Evolutionary conservation across 2,329 filamentous ascomycete species (phyloP).

Genomic region (Aspergillus carbonarius): DNA sequence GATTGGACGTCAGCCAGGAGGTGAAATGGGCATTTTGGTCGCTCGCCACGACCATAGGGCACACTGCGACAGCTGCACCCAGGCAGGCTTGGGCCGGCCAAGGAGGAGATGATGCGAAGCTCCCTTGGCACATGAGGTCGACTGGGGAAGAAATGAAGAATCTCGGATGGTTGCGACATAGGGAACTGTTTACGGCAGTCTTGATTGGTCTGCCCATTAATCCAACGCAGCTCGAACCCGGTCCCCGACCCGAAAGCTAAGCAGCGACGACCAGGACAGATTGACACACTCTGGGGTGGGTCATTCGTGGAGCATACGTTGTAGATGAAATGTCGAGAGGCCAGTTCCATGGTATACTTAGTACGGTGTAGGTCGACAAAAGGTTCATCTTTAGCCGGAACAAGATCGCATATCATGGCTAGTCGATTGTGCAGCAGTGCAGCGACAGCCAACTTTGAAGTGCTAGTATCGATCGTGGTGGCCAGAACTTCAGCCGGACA

Average conservation of each 20-base stretch:
- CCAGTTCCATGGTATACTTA: slow-evolving; percentile 26
- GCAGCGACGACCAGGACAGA: slow-evolving; percentile 64
- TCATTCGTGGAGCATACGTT: slow-evolving; percentile 62
- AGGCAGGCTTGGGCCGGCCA: slow-evolving; percentile 44
- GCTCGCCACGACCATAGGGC: slow-evolving; percentile 19
- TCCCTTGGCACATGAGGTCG: slow-evolving; percentile 54
- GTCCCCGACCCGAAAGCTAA: slow-evolving; percentile 65
- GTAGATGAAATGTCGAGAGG: slow-evolving; percentile 46
- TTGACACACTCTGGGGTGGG: slow-evolving; percentile 63
- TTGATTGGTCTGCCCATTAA: slow-evolving; percentile 47
- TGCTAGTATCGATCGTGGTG: slow-evolving; percentile 63
- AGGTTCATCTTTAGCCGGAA: background rate
- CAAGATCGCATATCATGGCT: slow-evolving; percentile 61
- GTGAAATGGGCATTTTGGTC: slow-evolving; percentile 32
- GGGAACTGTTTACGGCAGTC: slow-evolving; percentile 41
- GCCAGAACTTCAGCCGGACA: slow-evolving; percentile 59
- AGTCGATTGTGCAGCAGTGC: slow-evolving; percentile 60
- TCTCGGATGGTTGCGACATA: slow-evolving; percentile 43
- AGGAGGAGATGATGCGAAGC: slow-evolving; percentile 62
- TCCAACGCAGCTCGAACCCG: slow-evolving; percentile 65
- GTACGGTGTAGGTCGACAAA: slow-evolving; percentile 20
- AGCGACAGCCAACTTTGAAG: slow-evolving; percentile 56
- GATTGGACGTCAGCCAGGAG: too few species aligned
- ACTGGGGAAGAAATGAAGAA: slow-evolving; percentile 59
- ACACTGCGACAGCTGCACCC: slow-evolving; percentile 29